Evolutionary conservation across 2,329 filamentous ascomycete species (phyloP).

Genomic region (Septoria petroselini): DNA sequence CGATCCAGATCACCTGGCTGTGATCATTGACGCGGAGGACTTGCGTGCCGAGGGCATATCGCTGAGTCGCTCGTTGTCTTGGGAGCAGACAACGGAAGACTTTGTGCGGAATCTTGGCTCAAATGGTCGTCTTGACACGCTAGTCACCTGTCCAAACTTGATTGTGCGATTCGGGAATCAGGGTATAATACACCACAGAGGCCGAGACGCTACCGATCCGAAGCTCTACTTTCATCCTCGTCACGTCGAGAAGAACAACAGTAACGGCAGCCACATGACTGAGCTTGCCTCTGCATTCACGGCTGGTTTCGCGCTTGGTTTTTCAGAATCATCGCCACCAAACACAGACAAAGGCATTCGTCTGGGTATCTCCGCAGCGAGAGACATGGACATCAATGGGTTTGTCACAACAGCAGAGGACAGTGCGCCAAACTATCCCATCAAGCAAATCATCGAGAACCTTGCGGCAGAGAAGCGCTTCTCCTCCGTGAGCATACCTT

Average conservation of each 20-base stretch:
- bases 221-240: slow-evolving; percentile 36
- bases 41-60: slow-evolving; percentile 37
- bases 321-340: slow-evolving; percentile 33
- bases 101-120: slow-evolving; percentile 38
- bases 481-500: slow-evolving; percentile 34
- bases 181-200: slow-evolving; percentile 37
- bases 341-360: slow-evolving; percentile 33
- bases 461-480: slow-evolving; percentile 28
- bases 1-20: slow-evolving; percentile 35
- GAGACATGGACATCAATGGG: slow-evolving; percentile 28
- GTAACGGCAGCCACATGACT: slow-evolving; percentile 23
- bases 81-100: slow-evolving; percentile 37
- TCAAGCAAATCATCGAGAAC: slow-evolving; percentile 28
- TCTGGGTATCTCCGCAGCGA: slow-evolving; percentile 33
- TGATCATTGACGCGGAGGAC: slow-evolving; percentile 38
- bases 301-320: slow-evolving; percentile 37
- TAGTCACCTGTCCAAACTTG: slow-evolving; percentile 38
- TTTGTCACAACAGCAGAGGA: slow-evolving; percentile 31
- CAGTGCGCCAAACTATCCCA: slow-evolving; percentile 32
- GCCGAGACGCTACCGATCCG: slow-evolving; percentile 37
- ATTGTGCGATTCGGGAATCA: slow-evolving; percentile 38
- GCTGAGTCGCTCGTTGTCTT: slow-evolving; percentile 35
- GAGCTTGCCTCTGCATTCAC: slow-evolving; percentile 36
- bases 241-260: slow-evolving; percentile 27
- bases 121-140: slow-evolving; percentile 36